These are phyloP conservation scores for Casaregolazyma lundiana DNA, from an alignment of 1,139 yeast species.

Conservation along the genomic window DNA sequence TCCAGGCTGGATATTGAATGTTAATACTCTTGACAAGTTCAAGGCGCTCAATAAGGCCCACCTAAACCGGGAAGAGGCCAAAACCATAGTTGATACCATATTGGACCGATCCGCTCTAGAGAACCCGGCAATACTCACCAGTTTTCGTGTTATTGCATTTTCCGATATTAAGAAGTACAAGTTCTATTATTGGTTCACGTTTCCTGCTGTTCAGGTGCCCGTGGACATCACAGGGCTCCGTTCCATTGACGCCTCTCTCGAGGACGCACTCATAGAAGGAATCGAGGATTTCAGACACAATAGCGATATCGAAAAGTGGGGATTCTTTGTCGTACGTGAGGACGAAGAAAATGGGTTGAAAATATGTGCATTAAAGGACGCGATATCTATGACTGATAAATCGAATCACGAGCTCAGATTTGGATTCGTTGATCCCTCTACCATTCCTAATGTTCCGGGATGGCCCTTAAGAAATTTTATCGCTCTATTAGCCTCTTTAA, in stretches of 20 bases:
- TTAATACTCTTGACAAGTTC: slow-evolving; percentile 84
- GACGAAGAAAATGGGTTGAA: slow-evolving; percentile 28
- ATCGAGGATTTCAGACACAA: slow-evolving; percentile 21
- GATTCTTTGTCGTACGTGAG: slow-evolving; percentile 28
- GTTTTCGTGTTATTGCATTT: slow-evolving; percentile 61
- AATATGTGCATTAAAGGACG: slow-evolving; percentile 23
- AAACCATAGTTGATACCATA: slow-evolving; percentile 31
- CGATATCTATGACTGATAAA: background rate
- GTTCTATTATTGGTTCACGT: slow-evolving; percentile 86
- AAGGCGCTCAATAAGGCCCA: slow-evolving; percentile 58
- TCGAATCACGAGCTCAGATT: slow-evolving; percentile 28
- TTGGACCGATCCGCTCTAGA: slow-evolving; percentile 31
- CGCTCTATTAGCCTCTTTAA: slow-evolving; percentile 38
- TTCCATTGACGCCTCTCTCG: slow-evolving; percentile 12
- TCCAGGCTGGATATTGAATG: slow-evolving; percentile 50
- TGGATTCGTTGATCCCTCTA: slow-evolving; percentile 60
- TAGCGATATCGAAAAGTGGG: slow-evolving; percentile 22
- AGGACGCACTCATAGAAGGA: slow-evolving; percentile 11
- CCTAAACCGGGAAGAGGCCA: slow-evolving; percentile 48
- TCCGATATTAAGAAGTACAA: slow-evolving; percentile 86
- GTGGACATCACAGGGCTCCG: slow-evolving; percentile 14
- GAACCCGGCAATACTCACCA: slow-evolving; percentile 41
- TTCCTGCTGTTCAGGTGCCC: slow-evolving; percentile 50
- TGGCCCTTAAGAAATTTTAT: slow-evolving; percentile 64
- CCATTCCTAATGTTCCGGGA: slow-evolving; percentile 48